Conservation (phyloP, 345 rosid species). For the Populus deltoides region DNA sequence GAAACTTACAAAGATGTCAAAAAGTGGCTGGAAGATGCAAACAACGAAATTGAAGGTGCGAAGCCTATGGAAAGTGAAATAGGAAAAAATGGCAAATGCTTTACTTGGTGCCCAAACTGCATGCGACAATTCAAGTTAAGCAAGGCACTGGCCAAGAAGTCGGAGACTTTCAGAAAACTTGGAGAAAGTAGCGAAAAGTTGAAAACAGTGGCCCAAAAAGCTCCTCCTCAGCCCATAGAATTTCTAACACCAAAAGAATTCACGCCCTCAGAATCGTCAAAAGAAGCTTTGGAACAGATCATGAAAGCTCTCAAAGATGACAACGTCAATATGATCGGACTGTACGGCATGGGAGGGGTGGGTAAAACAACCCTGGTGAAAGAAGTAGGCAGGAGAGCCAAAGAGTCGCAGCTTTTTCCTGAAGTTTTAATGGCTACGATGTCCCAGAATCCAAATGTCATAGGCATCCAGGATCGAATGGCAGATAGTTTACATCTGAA, state of each 20-base stretch:
- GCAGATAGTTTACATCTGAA: not conserved
- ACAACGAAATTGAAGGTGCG: not conserved
- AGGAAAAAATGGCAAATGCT: not conserved
- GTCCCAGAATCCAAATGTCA: not conserved
- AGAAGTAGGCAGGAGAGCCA: constrained; percentile 1
- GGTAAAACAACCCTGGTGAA: constrained; percentile 13
- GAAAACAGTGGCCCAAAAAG: not conserved
- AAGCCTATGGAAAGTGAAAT: not conserved
- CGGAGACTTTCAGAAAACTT: not conserved
- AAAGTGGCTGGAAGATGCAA: not conserved
- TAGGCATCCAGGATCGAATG: not conserved
- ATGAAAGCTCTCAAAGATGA: not conserved
- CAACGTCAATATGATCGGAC: constrained; percentile 9
- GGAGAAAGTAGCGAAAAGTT: not conserved
- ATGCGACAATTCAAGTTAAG: not conserved
- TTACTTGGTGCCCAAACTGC: not conserved
- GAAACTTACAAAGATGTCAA: not conserved
- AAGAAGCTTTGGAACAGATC: not conserved
- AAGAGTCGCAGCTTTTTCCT: not conserved
- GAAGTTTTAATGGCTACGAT: not conserved
- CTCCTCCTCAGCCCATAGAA: not conserved
- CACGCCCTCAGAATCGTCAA: not conserved
- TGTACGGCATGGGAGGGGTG: constrained; percentile 4
- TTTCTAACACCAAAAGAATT: too few relatives aligned
- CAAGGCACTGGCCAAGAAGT: not conserved